Percentiles rank a stretch among this genome's conserved stretches.
Evolutionary conservation across 768 basidiomycete species (phyloP).

Genomic region (Cyathus striatus): DNA sequence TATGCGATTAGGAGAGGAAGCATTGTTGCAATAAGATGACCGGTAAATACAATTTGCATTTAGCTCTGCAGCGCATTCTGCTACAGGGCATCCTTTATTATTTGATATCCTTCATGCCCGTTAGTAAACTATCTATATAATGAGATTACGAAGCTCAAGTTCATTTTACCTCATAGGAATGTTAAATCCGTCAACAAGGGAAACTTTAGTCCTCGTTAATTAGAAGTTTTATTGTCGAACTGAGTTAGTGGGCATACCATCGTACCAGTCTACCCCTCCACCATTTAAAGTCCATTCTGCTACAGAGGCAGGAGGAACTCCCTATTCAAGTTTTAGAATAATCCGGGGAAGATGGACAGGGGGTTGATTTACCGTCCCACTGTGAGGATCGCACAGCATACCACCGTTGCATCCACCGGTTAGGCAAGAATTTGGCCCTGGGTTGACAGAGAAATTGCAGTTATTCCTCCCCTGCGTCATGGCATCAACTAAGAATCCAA

Average conservation of each 20-base stretch:
- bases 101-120: constrained; percentile 37
- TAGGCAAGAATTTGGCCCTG: constrained; percentile 47
- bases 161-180: constrained; percentile 37
- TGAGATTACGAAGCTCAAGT: background rate
- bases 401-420: constrained; percentile 65
- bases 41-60: constrained; percentile 43
- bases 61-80: constrained; percentile 58
- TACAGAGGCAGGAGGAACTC: constrained; percentile 60
- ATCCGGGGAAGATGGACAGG: background rate
- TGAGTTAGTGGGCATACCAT: constrained; percentile 30
- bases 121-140: background rate
- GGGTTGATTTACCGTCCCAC: constrained; percentile 33
- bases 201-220: constrained; percentile 35
- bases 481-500: background rate
- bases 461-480: constrained; percentile 48
- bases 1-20: background rate
- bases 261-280: constrained; percentile 48
- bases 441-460: constrained; percentile 49
- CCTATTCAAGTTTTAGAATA: constrained; percentile 20
- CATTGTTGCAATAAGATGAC: background rate
- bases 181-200: constrained; percentile 63
- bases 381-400: constrained; percentile 39
- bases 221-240: background rate
- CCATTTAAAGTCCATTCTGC: constrained; percentile 59
- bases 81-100: constrained; percentile 46